Percentiles rank a stretch among this genome's conserved stretches.
Conservation (phyloP, 148 eudicot genomes). For the Fagopyrum homotropicum region DNA sequence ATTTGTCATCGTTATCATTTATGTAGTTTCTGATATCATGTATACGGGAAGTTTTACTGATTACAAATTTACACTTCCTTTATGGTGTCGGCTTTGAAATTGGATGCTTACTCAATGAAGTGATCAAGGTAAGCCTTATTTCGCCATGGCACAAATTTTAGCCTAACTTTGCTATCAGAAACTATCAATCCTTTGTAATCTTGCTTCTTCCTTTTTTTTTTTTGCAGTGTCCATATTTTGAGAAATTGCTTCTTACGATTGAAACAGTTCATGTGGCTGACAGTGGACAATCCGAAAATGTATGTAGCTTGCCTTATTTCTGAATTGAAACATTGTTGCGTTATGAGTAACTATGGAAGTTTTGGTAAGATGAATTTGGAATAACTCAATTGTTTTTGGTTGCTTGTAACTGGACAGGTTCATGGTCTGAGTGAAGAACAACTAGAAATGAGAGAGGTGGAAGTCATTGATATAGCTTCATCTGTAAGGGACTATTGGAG, state of each 20-base stretch:
- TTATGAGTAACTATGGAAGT: not conserved
- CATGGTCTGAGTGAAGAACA: conserved; percentile 52
- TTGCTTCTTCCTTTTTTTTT: not conserved
- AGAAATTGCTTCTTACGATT: conserved; percentile 43
- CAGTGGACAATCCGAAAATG: conserved; percentile 55
- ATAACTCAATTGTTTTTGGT: not conserved
- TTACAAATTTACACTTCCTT: not conserved
- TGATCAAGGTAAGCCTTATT: conserved; percentile 11
- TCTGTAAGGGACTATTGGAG: conserved; percentile 53
- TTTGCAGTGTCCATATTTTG: conserved; percentile 54
- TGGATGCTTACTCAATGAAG: conserved; percentile 9
- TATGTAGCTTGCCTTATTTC: conserved; percentile 9
- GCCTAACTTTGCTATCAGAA: not conserved
- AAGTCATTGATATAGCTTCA: conserved; percentile 54
- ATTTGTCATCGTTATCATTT: not conserved
- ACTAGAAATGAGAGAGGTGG: conserved; percentile 49
- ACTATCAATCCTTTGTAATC: not conserved
- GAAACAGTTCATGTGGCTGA: conserved; percentile 60
- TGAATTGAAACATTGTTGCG: not conserved
- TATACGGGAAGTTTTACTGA: conserved; percentile 20
- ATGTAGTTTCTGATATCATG: not conserved
- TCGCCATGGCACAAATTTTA: not conserved
- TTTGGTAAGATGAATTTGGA: not conserved
- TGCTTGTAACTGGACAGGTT: conserved; percentile 30
- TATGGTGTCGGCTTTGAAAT: conserved; percentile 8